Base-by-base conservation (phyloP, 257 asterid species). In the Rubia yunnanensis region DNA sequence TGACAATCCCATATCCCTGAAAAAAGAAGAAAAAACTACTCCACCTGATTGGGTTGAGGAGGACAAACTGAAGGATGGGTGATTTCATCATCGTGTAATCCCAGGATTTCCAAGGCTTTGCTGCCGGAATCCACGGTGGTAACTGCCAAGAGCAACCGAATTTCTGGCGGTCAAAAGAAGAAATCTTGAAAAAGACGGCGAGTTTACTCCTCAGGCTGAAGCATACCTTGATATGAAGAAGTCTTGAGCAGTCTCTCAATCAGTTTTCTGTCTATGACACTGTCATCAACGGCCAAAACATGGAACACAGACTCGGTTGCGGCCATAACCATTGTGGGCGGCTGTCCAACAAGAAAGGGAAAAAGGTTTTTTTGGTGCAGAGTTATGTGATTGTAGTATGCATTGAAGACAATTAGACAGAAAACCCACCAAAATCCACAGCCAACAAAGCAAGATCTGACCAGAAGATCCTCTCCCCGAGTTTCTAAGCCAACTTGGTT, bases 371-470 rank as follows among this genome's bases (percentile, higher is more conserved):
- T 36, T 56, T 44, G 59, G 58, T 7, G 50, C 13, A 3, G 41
- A 10, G 48, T 3, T 41, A 41, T 41, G 49, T 41, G 10, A 36
- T 5, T 44, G 52, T 44, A 44, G 44, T 59, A 52, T 70, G 80
- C 69, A 74, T 59, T 71, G 80, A 74, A 72, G 66, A 31, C 73
- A 50, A 44, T 15, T 44, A 44, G 22, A 44, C 52, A 44, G 17
- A 72, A 78, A 86, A 76, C 89, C 81, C 86, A 73, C 80, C 78
- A 85, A 88, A 84, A 76, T 83, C 86, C 85, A 82, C 86, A 83
- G 68, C 78, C 79, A 82, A 85, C 77, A 84, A 86, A 84, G 87
- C 92, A 86, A 90, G 92, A 86, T 88, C 96, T 83, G 88, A 79
- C 82, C 88, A 83, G 88, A 75, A 68, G 72, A 71, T 68, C 48